Percentiles rank a stretch among this genome's conserved stretches.
These are phyloP conservation scores for Neurospora sp. DNA, from an alignment of 495 filamentous ascomycete genomes.

Conservation along the genomic window DNA sequence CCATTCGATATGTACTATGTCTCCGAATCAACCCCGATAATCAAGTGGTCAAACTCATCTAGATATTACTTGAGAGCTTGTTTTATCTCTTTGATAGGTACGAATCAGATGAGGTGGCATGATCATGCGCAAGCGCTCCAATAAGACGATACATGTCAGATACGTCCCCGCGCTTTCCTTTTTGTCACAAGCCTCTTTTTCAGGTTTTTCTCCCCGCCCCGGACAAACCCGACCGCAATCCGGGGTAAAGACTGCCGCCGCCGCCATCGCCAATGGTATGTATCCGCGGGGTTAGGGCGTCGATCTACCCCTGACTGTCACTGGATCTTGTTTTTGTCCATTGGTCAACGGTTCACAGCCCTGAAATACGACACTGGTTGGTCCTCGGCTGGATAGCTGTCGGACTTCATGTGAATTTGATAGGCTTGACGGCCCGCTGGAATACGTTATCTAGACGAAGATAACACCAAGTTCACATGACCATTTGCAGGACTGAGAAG, in stretches of 20 bases:
- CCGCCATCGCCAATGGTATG: neutral
- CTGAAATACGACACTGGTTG: neutral
- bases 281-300: neutral
- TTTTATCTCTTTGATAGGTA: neutral
- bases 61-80: neutral
- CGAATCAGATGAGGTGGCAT: neutral
- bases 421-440: neutral
- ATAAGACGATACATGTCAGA: neutral
- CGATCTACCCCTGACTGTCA: neutral
- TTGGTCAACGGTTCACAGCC: neutral
- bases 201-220: neutral
- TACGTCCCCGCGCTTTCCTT: neutral
- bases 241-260: neutral
- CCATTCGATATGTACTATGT: neutral
- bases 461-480: neutral
- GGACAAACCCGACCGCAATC: neutral
- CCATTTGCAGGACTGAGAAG: neutral
- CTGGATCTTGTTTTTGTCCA: neutral
- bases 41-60: neutral
- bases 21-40: neutral
- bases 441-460: neutral
- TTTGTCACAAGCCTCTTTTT: neutral
- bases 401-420: neutral
- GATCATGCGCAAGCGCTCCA: neutral
- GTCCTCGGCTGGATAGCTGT: neutral